Evolutionary conservation across 768 basidiomycete species (phyloP).

Genomic region (Boletus coccyginus): DNA sequence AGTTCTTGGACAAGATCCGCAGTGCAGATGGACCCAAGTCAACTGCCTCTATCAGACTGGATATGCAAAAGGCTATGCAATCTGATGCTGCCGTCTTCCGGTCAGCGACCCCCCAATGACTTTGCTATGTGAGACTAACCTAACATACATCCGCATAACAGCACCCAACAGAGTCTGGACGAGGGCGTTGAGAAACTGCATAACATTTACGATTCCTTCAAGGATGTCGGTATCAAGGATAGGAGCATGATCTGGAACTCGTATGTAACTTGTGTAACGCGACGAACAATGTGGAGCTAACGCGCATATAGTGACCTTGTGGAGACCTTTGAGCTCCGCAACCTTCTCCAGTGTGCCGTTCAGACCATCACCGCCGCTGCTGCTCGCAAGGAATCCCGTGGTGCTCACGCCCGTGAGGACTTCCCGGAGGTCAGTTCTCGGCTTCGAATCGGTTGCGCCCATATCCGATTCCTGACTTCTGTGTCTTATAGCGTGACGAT

Average conservation of each 20-base stretch:
- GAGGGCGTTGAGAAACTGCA: conserved; percentile 88
- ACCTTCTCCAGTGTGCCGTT: conserved; percentile 90
- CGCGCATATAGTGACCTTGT: conserved; percentile 72
- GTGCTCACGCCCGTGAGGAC: conserved; percentile 98
- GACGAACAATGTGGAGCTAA: conserved; percentile 8
- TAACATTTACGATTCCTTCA: conserved; percentile 83
- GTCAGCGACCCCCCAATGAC: conserved; percentile 32
- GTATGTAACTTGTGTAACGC: conserved; percentile 44
- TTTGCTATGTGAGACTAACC: conserved; percentile 1
- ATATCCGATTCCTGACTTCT: conserved; percentile 1
- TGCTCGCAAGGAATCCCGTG: conserved; percentile 95
- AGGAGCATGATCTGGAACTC: conserved; percentile 99
- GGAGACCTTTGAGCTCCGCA: conserved; percentile 96
- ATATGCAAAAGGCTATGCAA: conserved; percentile 99
- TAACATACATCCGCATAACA: conserved; percentile 25
- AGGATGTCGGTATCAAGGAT: conserved; percentile 94
- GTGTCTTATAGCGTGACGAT: conserved; percentile 73
- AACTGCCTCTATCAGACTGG: conserved; percentile 87
- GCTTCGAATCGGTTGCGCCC: not conserved
- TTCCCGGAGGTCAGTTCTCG: conserved; percentile 73
- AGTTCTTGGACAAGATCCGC: conserved; percentile 86
- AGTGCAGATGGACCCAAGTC: conserved; percentile 77
- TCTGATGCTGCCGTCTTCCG: conserved; percentile 97
- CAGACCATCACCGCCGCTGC: conserved; percentile 94
- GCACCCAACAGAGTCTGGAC: conserved; percentile 86